These are phyloP conservation scores for Solanum arcanum DNA, from an alignment of 257 asterid genomes.

Conservation along the genomic window DNA sequence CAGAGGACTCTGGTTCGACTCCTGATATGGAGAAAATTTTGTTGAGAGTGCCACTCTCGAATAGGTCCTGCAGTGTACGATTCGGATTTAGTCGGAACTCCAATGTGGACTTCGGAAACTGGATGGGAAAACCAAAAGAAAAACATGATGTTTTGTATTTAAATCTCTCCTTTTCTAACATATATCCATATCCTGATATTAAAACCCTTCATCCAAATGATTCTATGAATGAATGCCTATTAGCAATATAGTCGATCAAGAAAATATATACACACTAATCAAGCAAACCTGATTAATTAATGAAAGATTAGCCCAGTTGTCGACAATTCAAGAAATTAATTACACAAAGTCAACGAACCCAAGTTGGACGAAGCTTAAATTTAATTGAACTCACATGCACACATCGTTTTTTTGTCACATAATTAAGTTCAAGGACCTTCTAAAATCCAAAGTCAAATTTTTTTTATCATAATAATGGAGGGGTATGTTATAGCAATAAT, in stretches of 20 bases:
- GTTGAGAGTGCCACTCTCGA: background rate
- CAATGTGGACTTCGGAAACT: accelerated
- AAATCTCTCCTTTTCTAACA: too few species aligned
- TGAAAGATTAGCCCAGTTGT: background rate
- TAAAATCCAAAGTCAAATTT: background rate
- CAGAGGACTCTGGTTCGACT: background rate
- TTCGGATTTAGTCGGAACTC: background rate
- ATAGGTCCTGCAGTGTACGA: background rate
- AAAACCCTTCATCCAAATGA: background rate
- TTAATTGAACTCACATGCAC: background rate
- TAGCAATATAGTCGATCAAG: too few species aligned
- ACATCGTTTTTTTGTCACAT: background rate
- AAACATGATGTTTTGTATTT: background rate
- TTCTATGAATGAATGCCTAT: background rate
- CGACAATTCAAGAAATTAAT: background rate
- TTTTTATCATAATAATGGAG: background rate
- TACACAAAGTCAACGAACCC: background rate
- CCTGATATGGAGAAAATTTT: background rate
- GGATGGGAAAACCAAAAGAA: background rate
- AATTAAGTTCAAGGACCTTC: background rate
- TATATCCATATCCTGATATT: background rate
- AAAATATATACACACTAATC: too few species aligned
- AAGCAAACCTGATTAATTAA: too few species aligned
- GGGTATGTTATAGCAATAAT: background rate
- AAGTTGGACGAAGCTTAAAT: background rate